A percentile compares a stretch with the other conserved stretches of the same genome.
phyloP scores from a whole-genome alignment of 129 eudicot species.

The Oenanthe sinensis region DNA sequence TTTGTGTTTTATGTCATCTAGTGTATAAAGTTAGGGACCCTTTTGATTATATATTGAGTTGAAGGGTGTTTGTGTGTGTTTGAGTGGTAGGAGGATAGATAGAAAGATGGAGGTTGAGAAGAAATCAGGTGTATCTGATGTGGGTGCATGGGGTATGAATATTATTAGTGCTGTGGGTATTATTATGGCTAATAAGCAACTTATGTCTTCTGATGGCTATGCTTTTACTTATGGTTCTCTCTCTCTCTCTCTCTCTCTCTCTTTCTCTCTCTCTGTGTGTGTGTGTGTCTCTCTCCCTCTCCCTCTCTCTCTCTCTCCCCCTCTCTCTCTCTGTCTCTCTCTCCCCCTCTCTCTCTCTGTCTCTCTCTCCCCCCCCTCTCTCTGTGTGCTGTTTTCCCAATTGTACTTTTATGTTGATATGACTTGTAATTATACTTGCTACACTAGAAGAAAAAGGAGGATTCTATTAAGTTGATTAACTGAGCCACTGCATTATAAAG shows the following conservation, averaged over 20 bases:
- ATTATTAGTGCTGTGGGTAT: constrained; percentile 81
- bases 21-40: neutral
- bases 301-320: neutral
- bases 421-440: neutral
- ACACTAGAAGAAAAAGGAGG: neutral
- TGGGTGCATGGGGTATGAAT: constrained; percentile 98
- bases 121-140: constrained; percentile 65
- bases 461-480: neutral
- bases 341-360: neutral
- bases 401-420: neutral
- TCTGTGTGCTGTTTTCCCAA: neutral
- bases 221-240: constrained; percentile 64
- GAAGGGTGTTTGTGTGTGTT: neutral
- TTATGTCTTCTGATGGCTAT: constrained; percentile 79
- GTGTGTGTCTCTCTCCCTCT: neutral
- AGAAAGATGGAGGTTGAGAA: constrained; percentile 53
- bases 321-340: neutral
- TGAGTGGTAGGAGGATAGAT: neutral
- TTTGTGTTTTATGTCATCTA: neutral
- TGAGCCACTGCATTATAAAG: neutral
- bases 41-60: neutral
- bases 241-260: neutral
- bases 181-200: constrained; percentile 92
- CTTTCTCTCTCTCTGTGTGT: neutral
- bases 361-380: neutral